Conservation (phyloP, 164 flowering plant species). For the Magnolia sinica region DNA sequence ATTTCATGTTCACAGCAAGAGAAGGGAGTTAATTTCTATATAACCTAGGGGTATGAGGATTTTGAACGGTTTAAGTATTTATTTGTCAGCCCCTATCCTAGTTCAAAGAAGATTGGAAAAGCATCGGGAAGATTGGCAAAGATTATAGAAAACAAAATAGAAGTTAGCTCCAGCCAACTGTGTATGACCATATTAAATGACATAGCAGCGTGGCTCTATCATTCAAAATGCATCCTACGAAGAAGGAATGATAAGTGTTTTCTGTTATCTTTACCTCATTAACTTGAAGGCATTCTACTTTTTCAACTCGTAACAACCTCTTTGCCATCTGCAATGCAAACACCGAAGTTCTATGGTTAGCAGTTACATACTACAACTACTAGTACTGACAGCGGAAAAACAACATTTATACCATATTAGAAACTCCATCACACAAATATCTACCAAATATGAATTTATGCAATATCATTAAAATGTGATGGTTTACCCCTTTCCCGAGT, state of each 20-base stretch:
- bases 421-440: background rate
- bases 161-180: background rate
- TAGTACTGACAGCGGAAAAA: background rate
- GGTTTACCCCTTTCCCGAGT: no score
- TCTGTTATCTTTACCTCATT: slow-evolving; percentile 56
- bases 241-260: background rate
- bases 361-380: background rate
- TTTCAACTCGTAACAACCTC: slow-evolving; percentile 79
- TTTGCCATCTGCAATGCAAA: slow-evolving; percentile 54
- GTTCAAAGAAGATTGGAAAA: no score
- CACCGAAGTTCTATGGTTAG: slow-evolving; percentile 2
- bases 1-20: no score
- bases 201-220: background rate
- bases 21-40: no score
- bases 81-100: no score
- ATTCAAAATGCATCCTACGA: background rate
- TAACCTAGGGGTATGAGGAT: no score
- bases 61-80: no score
- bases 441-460: background rate
- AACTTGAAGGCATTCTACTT: slow-evolving; percentile 75
- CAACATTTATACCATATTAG: background rate
- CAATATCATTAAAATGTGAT: background rate
- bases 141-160: background rate
- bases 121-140: no score
- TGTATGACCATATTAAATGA: background rate